These are phyloP conservation scores for Ceratobasidium sp. DNA, from an alignment of 1,284 basidiomycete species.

Conservation along the genomic window DNA sequence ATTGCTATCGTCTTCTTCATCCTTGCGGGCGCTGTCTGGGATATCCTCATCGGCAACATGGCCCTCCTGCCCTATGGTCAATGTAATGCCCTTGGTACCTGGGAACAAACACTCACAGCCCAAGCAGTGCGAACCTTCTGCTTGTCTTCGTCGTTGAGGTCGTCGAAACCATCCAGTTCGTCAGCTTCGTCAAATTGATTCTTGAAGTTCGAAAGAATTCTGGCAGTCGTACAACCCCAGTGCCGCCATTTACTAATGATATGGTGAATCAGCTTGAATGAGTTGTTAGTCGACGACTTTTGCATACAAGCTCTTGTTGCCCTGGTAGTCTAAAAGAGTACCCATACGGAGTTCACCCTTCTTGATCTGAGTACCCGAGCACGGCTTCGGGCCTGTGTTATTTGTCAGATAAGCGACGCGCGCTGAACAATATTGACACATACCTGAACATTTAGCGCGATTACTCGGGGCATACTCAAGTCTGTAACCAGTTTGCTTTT, in stretches of 20 bases:
- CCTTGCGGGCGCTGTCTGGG: conserved; percentile 70
- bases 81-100: background rate
- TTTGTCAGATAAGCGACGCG: conserved; percentile 41
- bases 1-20: conserved; percentile 59
- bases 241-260: conserved; percentile 71
- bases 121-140: conserved; percentile 70
- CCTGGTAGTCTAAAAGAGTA: conserved; percentile 75
- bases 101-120: conserved; percentile 44
- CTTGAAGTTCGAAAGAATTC: conserved; percentile 77
- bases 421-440: conserved; percentile 41
- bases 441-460: conserved; percentile 85
- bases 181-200: conserved; percentile 61
- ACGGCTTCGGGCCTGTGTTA: conserved; percentile 76
- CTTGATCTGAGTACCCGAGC: conserved; percentile 69
- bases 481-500: conserved; percentile 63
- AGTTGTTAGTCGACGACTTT: background rate
- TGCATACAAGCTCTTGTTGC: conserved; percentile 63
- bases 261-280: conserved; percentile 28
- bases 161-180: conserved; percentile 57
- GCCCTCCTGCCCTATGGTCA: conserved; percentile 55
- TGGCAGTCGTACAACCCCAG: conserved; percentile 79
- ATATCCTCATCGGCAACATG: conserved; percentile 80
- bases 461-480: conserved; percentile 69
- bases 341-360: conserved; percentile 81
- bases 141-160: conserved; percentile 68